These are phyloP conservation scores for Gryganskiella cystojenkinii DNA, from an alignment of 192 early-diverging fungal species.

Conservation along the genomic window DNA sequence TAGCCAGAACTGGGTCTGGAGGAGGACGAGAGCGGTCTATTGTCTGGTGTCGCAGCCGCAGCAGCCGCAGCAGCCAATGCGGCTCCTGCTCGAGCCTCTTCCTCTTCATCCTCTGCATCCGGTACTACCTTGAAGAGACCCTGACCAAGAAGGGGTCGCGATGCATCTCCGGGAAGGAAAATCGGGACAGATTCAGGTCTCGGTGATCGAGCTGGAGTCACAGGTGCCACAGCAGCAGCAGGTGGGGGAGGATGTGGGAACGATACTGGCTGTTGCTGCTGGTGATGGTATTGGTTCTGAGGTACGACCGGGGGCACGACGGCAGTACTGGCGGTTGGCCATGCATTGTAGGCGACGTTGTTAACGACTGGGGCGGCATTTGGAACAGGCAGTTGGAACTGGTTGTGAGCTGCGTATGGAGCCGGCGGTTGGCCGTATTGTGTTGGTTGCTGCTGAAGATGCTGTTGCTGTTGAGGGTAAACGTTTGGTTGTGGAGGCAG, in stretches of 20 bases:
- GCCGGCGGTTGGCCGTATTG: not conserved
- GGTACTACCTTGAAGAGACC: constrained; percentile 49
- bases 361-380: no score
- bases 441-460: not conserved
- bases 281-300: not conserved
- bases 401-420: not conserved
- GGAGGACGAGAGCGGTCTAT: no score
- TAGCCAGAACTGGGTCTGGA: no score
- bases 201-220: not conserved
- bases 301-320: no score
- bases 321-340: not conserved
- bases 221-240: not conserved
- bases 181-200: constrained; percentile 17
- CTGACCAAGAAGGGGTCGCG: constrained; percentile 33
- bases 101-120: constrained; percentile 41
- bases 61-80: not conserved
- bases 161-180: constrained; percentile 36
- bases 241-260: constrained; percentile 8
- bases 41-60: not conserved
- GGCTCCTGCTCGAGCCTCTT: constrained; percentile 2
- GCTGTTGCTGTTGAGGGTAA: constrained; percentile 9
- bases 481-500: constrained; percentile 12
- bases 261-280: not conserved
- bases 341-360: not conserved
- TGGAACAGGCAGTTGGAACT: not conserved